Evolutionary conservation across 2,329 filamentous ascomycete genomes (phyloP).

Genomic region (Exophiala xenobiotica): DNA sequence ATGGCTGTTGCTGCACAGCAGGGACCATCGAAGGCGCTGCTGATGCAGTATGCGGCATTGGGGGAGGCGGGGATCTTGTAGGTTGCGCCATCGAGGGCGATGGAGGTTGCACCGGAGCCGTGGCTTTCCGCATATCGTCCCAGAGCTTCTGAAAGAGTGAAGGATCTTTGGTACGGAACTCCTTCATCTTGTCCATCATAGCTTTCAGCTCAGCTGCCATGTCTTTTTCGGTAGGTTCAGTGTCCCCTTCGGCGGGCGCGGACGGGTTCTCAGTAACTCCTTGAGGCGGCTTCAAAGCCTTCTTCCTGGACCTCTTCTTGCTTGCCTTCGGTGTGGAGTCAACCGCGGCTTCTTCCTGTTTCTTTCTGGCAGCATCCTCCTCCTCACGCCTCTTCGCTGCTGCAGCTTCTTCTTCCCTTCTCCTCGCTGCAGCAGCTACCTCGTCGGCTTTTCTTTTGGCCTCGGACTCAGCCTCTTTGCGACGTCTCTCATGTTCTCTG

Average conservation of each 20-base stretch:
- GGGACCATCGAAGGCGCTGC: constrained; percentile 1
- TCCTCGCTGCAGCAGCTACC: constrained; percentile 25
- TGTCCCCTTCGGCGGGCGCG: too few relatives aligned
- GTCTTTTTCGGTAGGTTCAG: constrained; percentile 30
- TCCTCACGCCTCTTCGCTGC: constrained; percentile 18
- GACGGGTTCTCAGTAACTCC: too few relatives aligned
- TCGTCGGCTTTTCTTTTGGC: constrained; percentile 18
- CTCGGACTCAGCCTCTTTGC: constrained; percentile 40
- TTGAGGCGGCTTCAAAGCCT: background rate
- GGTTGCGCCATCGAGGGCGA: constrained; percentile 20
- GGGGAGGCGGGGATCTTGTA: constrained; percentile 1
- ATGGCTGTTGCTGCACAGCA: too few relatives aligned
- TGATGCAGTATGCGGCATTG: too few relatives aligned
- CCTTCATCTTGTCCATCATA: constrained; percentile 59
- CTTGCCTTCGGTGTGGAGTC: background rate
- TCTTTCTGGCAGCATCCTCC: constrained; percentile 8
- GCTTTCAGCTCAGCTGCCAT: constrained; percentile 54
- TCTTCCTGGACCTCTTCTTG: constrained; percentile 2
- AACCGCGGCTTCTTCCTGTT: constrained; percentile 4
- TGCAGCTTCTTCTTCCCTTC: constrained; percentile 17
- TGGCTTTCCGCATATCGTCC: constrained; percentile 52
- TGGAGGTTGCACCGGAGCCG: background rate
- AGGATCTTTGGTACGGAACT: constrained; percentile 57
- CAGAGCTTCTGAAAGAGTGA: constrained; percentile 55
- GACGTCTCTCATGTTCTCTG: constrained; percentile 46